Conservation (phyloP, 176 grass and related monocot genomes). For the Eremochloa ophiuroides region DNA sequence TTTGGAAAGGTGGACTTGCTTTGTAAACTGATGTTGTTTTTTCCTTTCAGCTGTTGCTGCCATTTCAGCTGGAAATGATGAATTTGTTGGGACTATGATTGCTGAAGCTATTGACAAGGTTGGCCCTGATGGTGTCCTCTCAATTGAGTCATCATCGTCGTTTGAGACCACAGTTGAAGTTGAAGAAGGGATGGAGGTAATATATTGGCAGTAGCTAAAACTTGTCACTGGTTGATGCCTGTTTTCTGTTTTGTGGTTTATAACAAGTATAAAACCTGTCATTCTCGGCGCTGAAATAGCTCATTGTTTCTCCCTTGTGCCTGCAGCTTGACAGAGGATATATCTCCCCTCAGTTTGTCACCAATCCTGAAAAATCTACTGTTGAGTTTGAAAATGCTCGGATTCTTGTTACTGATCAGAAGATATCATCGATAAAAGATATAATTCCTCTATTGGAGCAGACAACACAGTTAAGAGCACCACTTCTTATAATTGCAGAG, state of each 20-base stretch:
- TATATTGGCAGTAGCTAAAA: background rate
- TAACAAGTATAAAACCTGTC: background rate
- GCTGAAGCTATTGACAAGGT: constrained; percentile 92
- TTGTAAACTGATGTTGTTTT: background rate
- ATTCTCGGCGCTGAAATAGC: background rate
- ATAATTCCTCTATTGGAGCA: constrained; percentile 87
- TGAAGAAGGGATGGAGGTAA: constrained; percentile 98
- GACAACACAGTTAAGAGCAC: constrained; percentile 76
- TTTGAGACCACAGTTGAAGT: constrained; percentile 94
- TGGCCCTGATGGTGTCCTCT: constrained; percentile 90
- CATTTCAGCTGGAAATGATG: constrained; percentile 92
- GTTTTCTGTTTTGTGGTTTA: constrained; percentile 7
- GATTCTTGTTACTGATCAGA: constrained; percentile 92
- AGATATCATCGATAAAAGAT: constrained; percentile 90
- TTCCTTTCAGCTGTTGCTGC: constrained; percentile 61
- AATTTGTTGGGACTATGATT: constrained; percentile 78
- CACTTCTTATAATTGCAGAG: constrained; percentile 88
- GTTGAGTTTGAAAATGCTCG: constrained; percentile 91
- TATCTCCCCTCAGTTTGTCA: constrained; percentile 90
- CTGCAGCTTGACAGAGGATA: constrained; percentile 86
- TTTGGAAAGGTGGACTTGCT: background rate
- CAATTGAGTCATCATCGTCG: constrained; percentile 82
- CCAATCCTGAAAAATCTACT: constrained; percentile 80
- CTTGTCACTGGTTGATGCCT: background rate
- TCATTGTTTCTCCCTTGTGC: background rate